Percentiles rank a stretch among this genome's conserved stretches.
Evolutionary conservation across 768 basidiomycete genomes (phyloP).

Genomic region (Panus rudis): DNA sequence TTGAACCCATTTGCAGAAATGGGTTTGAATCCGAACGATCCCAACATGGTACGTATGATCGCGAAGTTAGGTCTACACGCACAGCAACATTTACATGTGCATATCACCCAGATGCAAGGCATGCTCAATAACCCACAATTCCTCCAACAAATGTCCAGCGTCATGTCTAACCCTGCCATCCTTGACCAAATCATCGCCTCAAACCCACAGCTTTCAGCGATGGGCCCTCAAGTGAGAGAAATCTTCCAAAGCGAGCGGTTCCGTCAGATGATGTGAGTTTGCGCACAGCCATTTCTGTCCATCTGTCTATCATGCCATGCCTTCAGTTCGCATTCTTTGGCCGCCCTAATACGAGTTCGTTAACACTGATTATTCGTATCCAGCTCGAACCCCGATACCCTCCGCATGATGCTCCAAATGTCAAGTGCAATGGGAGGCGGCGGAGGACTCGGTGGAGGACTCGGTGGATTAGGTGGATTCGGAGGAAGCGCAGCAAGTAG

Average conservation of each 20-base stretch:
- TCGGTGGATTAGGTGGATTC: too few species aligned
- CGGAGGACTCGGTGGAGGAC: slow-evolving; percentile 17
- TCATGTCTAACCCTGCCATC: slow-evolving; percentile 86
- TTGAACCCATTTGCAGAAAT: slow-evolving; percentile 90
- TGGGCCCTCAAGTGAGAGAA: slow-evolving; percentile 77
- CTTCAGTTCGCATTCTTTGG: too few species aligned
- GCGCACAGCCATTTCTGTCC: background rate
- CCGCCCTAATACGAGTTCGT: too few species aligned
- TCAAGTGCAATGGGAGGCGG: slow-evolving; percentile 41
- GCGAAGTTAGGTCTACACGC: too few species aligned
- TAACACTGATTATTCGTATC: background rate
- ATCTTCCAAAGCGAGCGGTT: slow-evolving; percentile 74
- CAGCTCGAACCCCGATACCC: slow-evolving; percentile 69
- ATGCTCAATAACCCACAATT: slow-evolving; percentile 87
- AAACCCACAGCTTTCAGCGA: slow-evolving; percentile 68
- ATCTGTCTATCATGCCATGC: background rate
- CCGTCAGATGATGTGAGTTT: slow-evolving; percentile 63
- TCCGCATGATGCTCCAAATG: slow-evolving; percentile 76
- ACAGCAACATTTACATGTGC: too few species aligned
- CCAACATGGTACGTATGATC: slow-evolving; percentile 72
- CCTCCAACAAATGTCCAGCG: slow-evolving; percentile 76
- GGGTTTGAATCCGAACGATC: slow-evolving; percentile 88
- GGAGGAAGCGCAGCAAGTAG: too few species aligned
- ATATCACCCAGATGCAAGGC: slow-evolving; percentile 66
- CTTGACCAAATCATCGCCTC: slow-evolving; percentile 80